Conservation (phyloP, 441 rosid species). For the Populus hybrid region DNA sequence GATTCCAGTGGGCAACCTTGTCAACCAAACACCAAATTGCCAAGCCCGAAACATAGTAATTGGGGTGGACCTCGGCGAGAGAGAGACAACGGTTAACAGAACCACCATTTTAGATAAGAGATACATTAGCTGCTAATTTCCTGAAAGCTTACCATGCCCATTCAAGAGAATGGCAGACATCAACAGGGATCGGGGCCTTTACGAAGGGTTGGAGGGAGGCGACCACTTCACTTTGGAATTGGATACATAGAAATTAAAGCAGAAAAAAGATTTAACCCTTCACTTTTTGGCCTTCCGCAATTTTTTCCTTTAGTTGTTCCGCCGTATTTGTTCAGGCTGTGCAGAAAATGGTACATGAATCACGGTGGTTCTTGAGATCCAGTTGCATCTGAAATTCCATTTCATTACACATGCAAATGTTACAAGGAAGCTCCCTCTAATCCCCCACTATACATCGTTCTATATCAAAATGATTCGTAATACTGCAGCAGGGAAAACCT, state of each 20-base stretch:
- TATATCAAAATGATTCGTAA: background rate
- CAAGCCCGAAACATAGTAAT: background rate
- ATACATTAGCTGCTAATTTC: constrained; percentile 46
- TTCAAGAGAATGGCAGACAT: constrained; percentile 23
- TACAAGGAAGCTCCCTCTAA: background rate
- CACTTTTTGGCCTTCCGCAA: background rate
- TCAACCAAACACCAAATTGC: background rate
- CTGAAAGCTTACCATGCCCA: constrained; percentile 60
- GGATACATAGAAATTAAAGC: background rate
- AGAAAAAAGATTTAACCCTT: background rate
- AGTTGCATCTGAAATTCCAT: background rate
- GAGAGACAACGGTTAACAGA: background rate
- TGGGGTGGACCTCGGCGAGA: background rate
- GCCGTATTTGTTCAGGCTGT: background rate
- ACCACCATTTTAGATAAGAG: constrained; percentile 19
- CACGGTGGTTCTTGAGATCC: background rate
- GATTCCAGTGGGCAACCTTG: background rate
- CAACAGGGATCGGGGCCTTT: background rate
- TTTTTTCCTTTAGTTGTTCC: background rate
- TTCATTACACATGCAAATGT: background rate
- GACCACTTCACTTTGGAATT: too few relatives aligned
- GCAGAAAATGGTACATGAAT: background rate
- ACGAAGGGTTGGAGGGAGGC: too few relatives aligned
- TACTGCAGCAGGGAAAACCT: background rate
- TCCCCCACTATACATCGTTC: background rate